Evolutionary conservation across 352 stramenopile genomes (phyloP).

Genomic region (Lagenidium sp.): DNA sequence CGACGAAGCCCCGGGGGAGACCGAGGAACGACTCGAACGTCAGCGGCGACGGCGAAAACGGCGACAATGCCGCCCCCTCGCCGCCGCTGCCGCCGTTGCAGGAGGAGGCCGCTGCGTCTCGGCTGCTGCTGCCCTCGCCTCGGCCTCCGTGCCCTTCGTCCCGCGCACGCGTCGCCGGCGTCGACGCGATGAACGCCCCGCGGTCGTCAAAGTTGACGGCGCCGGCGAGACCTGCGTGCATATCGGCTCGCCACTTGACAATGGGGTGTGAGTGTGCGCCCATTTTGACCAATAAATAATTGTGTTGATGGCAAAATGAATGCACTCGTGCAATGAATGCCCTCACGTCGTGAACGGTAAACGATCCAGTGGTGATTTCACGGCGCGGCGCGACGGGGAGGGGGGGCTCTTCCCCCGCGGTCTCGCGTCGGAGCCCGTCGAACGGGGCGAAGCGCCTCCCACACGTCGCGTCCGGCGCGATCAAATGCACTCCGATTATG

Average conservation of each 20-base stretch:
- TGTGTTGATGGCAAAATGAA: neutral
- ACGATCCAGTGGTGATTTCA: neutral
- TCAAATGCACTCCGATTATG: constrained; percentile 29
- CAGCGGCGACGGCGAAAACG: neutral
- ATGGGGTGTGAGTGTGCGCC: neutral
- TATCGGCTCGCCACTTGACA: neutral
- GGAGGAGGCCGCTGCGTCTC: no score
- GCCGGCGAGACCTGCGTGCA: no score
- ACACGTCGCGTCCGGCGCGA: neutral
- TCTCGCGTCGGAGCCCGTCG: no score
- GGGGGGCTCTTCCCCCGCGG: no score
- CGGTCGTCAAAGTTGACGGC: constrained; percentile 19
- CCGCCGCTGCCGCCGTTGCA: no score
- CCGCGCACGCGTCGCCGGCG: no score
- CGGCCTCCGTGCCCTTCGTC: no score
- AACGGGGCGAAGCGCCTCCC: no score
- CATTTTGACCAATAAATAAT: neutral
- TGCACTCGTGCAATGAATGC: neutral
- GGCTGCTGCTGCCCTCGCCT: no score
- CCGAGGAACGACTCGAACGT: constrained; percentile 18
- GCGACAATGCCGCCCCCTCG: no score
- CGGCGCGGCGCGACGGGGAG: no score
- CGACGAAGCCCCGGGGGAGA: constrained; percentile 14
- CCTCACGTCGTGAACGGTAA: neutral
- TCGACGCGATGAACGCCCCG: constrained; percentile 11